Base-by-base conservation (phyloP, 2,329 filamentous ascomycete species). In the Alternaria panax region DNA sequence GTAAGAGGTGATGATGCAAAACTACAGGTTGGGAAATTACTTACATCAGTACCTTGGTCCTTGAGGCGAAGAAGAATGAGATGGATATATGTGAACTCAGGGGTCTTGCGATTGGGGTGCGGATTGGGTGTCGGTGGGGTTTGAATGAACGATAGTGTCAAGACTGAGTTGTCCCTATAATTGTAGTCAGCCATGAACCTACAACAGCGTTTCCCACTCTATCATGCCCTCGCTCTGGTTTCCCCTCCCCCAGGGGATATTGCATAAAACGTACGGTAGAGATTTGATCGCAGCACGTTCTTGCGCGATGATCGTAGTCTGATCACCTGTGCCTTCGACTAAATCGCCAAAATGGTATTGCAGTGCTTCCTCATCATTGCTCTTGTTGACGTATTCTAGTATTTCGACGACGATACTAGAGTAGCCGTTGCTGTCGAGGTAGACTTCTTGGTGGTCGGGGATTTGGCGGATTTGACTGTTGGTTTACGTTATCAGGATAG, bases 321-420 rank as follows among this genome's bases (percentile, higher is more conserved):
- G 63, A 40, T 80, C 78, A 1, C 72, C 75, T 4, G 71, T 77
- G 6, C 60, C 72, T 42, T 68, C 70, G 24, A 83, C 76, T 20
- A 85, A 75, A 60, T 86, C 84, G 3, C 74, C 66, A 48, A 86
- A 79, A 67, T 86, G 84, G 65, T 79, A 80, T 63, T 82, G 78
- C 58, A 82, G 65, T 18, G 92, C 92, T 43, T 85, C 86, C 56
- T 90, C 89, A 69, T 93, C 88, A 34, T 86, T 86, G 70, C 88
- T 85, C 18, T 87, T 82, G 5, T 86, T 86, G 22, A 96, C 89
- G 56, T 91, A 90, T 81, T 97, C 90, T 54, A 91, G 90, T 72
- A 98, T 92, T 72, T 98, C 94, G 78, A 97, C 86, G 69, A 97
- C 93, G 76, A 97, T 88, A 79, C 87, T 93, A 3, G 92, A 92